Base-by-base conservation (phyloP, 257 asterid species). In the Solanum rostratum region DNA sequence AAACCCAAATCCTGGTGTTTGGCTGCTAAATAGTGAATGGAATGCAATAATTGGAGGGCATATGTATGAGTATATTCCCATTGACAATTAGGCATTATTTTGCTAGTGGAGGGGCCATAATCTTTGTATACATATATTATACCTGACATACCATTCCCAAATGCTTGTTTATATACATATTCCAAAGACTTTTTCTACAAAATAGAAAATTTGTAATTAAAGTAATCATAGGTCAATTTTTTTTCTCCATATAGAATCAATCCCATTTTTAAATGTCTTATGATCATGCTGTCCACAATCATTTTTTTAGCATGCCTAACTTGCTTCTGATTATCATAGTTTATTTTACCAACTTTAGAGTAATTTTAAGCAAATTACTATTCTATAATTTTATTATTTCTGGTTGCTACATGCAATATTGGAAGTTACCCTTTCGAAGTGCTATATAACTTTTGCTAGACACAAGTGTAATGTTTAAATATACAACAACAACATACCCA, bases 281-380 rank as follows among this genome's bases (percentile, higher is more conserved):
- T 27, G 63, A 76, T 76, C 82, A 76, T 76, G 82, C 9, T 76
- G 63, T 50, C 82, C 63, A 76, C 82, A 76, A 76, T 76, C 82
- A 76, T 76, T 76, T 76, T 50, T 54, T 49, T 12, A 76, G 63
- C 82, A 76, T 76, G 82, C 27, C 62, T 76, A 27, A 9, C 27
- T 14, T 76, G 16, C 24, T 76, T 76, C 15, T 76, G 27, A 27
- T 76, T 76, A 15, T 22, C 0, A 0, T 30, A 45, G 14, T 46
- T 74, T 24, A 18, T 37, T 76, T 24, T 16, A 49, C 4, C 45
- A 43, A 71, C 6, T 19, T n/a, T 46, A 10, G 45, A 49, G 0
- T n/a, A 39, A 7, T 18, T 1, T 69, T 73, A 49, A 1, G 9
- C 43, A 49, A 27, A 15, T 76, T 74, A 24, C 4, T 24, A 8